Evolutionary conservation across 257 asterid genomes (phyloP).

Genomic region (Solanum chmielewskii): DNA sequence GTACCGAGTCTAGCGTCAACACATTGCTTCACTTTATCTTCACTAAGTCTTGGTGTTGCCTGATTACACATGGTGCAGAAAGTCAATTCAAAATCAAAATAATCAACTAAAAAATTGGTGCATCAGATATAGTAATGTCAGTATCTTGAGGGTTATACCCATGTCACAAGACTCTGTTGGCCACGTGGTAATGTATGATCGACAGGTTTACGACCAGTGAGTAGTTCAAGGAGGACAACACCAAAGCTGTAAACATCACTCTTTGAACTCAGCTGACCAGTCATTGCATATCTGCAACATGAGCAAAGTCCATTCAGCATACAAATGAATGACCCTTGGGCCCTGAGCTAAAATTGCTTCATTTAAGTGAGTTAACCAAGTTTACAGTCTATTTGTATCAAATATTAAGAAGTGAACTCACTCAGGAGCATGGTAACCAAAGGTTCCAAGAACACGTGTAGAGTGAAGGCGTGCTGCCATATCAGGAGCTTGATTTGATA

Average conservation of each 20-base stretch:
- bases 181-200: conserved; percentile 72
- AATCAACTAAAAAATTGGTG: not conserved
- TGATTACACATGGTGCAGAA: conserved; percentile 7
- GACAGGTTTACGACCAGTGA: conserved; percentile 75
- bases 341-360: not conserved
- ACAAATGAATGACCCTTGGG: not conserved
- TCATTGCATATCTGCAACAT: conserved; percentile 64
- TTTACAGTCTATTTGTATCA: not conserved
- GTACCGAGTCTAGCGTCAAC: conserved; percentile 49
- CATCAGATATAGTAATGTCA: not conserved
- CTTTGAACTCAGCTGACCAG: conserved; percentile 70
- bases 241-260: conserved; percentile 26
- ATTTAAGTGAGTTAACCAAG: not conserved
- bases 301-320: not conserved
- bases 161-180: conserved; percentile 75
- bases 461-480: conserved; percentile 85
- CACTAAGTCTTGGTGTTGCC: conserved; percentile 75
- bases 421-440: conserved; percentile 89
- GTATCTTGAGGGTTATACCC: conserved; percentile 31
- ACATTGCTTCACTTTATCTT: conserved; percentile 68
- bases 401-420: conserved; percentile 12
- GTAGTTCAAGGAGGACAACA: conserved; percentile 63
- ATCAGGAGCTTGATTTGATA: conserved; percentile 75
- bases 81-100: not conserved
- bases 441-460: conserved; percentile 78